Percentiles rank a stretch among this genome's conserved stretches.
These are phyloP conservation scores for Pugionium cornutum DNA, from an alignment of 345 rosid genomes.

Conservation along the genomic window DNA sequence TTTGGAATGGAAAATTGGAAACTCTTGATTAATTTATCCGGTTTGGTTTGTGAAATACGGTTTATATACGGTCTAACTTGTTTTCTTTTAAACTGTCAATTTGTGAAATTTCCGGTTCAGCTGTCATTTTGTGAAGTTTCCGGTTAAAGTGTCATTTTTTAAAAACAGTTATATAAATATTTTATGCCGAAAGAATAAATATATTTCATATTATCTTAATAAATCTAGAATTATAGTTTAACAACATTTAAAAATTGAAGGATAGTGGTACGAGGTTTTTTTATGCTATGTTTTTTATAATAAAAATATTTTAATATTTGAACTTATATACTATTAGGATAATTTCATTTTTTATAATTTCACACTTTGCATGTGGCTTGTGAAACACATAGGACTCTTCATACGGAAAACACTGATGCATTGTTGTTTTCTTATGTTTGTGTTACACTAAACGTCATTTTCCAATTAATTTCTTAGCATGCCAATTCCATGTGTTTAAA, in stretches of 20 bases:
- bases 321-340: no score
- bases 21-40: not conserved
- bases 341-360: slow-evolving; percentile 14
- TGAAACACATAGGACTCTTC: slow-evolving; percentile 11
- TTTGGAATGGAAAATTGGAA: not conserved
- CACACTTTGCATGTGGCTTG: slow-evolving; percentile 34
- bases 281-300: not conserved
- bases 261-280: no score
- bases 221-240: no score
- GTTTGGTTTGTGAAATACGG: slow-evolving; percentile 1
- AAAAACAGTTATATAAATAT: no score
- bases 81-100: not conserved
- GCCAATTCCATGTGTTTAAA: slow-evolving; percentile 30
- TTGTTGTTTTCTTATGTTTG: slow-evolving; percentile 33
- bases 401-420: slow-evolving; percentile 6
- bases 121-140: not conserved
- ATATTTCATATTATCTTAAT: no score
- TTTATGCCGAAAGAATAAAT: no score
- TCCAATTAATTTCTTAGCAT: slow-evolving; percentile 15
- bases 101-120: not conserved
- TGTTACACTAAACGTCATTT: slow-evolving; percentile 29
- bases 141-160: not conserved
- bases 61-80: no score
- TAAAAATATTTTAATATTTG: not conserved
- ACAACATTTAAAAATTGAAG: no score